Base-by-base conservation (phyloP, 1,284 basidiomycete species). In the Kalmanozyma brasiliensis region DNA sequence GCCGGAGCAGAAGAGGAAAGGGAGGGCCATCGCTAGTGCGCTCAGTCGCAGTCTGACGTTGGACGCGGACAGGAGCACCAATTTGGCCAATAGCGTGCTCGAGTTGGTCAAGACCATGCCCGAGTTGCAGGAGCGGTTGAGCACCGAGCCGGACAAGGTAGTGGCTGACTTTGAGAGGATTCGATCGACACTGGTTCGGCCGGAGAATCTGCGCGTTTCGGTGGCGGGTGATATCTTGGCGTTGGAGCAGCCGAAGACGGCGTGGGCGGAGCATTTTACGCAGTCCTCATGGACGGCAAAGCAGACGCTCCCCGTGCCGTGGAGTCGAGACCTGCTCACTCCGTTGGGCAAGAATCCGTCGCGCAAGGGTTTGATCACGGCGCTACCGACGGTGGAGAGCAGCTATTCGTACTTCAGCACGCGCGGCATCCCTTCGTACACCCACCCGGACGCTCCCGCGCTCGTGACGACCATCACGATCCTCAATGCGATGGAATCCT, bases 1-100 rank as follows among this genome's bases (percentile, higher is more conserved):
- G n/a, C 96, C 96, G 0, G 90, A 94, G 77, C 86, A 92, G 79
- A 98, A 98, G 85, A 87, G 96, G 41, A 91, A 93, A 76, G 96
- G 94, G 1, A 88, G 85, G 76, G 89, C 87, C 20, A 90, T 98
- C 11, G 85, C 94, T 38, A 86, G 86, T 23, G 90, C 93, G 8
- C 85, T 94, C 37, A 89, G 87, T 82, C 84, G 88, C 22, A 87
- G 89, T 52, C 77, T 93, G 35, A 82, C 93, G 30, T 92, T 88
- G 75, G 87, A 88, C 64, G 85, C 88, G 52, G 49, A 74, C n/a
- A 87, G 86, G 59, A 94, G 92, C 11, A 91, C 92, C 1, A 88
- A 88, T 16, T 87, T 90, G 32, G 87, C 89, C 38, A 88, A 87
- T 73, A 87, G 88, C 34, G 84, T 98, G 33, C 85, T 95, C 22